Evolutionary conservation across 495 filamentous ascomycete genomes (phyloP), one percentile per base, ranked within the genome.

Genomic region (Lophiostoma macrostomum): DNA sequence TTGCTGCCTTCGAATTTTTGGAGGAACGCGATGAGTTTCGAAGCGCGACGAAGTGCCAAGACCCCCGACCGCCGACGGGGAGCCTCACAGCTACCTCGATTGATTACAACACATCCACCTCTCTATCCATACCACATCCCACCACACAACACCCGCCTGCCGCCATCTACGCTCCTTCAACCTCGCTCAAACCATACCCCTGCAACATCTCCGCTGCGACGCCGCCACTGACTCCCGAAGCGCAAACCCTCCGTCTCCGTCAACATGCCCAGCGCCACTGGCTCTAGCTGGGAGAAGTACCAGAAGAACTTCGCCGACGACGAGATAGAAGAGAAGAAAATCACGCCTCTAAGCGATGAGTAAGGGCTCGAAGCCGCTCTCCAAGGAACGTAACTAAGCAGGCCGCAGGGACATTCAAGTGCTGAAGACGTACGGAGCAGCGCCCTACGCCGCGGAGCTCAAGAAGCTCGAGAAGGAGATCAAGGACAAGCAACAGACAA

Each of bases 291-390:
- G 93, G 91, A 98, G 82, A 96, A 97, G 79, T 96, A 95, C 77
- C 75, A 82, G 74, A 96, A 98, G 80, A 87, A 86, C 66, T 98
- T 86, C 65, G 91, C 85, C 52, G 93, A 98, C 67, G 93, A 98
- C 60, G 93, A 97, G 67, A 80, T 90, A 69, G 87, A 90, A 67
- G 93, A 98, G 79, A 98, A 98, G 86, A 98, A 97, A 80, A 98
- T 97, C 67, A 90, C 89, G 31, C 93, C 93, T 53, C 77, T 98
- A 29, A 82, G 90, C 59, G 93, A 96, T 76, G 91, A 95, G 91
- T 97, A 77, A 63, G 87, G 78, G 7, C 4, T 28, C 47, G 44
- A 8, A 30, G 19, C 30, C 12, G 10, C 42, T 53, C 18, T 10
- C 5, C 32, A n/a, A n/a, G 34, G 39, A 19, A 16, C 16, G 5